These are phyloP conservation scores for Cytidiella melzeri DNA, from an alignment of 768 basidiomycete species.

Conservation along the genomic window DNA sequence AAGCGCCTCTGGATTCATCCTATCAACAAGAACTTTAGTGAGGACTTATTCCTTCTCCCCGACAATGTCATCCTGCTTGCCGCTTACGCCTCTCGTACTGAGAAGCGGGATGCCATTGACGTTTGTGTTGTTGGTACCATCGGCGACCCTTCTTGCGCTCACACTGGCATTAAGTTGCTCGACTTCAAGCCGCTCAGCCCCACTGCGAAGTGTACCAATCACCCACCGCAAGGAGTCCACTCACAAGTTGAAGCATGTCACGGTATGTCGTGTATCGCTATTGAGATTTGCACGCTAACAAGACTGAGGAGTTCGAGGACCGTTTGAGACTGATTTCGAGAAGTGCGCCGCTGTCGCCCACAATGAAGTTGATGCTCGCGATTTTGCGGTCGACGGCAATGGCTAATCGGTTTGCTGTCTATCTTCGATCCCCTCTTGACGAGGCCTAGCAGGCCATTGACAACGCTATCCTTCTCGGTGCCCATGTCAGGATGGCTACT, in stretches of 20 bases:
- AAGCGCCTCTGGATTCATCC: no score
- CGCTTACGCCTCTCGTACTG: slow-evolving; percentile 94
- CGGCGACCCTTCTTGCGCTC: slow-evolving; percentile 67
- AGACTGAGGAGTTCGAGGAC: slow-evolving; percentile 89
- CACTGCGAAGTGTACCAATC: slow-evolving; percentile 97
- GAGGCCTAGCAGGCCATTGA: slow-evolving; percentile 99
- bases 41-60: no score
- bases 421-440: slow-evolving; percentile 98
- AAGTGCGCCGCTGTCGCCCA: slow-evolving; percentile 96
- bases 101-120: slow-evolving; percentile 99
- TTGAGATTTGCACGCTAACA: slow-evolving; percentile 95
- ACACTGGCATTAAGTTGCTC: slow-evolving; percentile 89
- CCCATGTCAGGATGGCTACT: slow-evolving; percentile 99
- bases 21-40: no score
- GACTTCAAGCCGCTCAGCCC: slow-evolving; percentile 99
- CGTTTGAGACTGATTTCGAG: slow-evolving; percentile 90
- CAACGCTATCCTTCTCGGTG: slow-evolving; percentile 91
- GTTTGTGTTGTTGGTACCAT: slow-evolving; percentile 77
- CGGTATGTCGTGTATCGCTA: slow-evolving; percentile 99
- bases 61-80: slow-evolving; percentile 92
- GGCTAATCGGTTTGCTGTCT: slow-evolving; percentile 93
- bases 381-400: slow-evolving; percentile 83
- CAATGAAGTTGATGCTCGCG: slow-evolving; percentile 84
- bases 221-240: slow-evolving; percentile 91
- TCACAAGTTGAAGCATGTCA: slow-evolving; percentile 95